Evolutionary conservation across 2,329 filamentous ascomycete genomes (phyloP), one percentile per base, ranked within the genome.

Genomic region (Graphilbum ipis-grandicollis): DNA sequence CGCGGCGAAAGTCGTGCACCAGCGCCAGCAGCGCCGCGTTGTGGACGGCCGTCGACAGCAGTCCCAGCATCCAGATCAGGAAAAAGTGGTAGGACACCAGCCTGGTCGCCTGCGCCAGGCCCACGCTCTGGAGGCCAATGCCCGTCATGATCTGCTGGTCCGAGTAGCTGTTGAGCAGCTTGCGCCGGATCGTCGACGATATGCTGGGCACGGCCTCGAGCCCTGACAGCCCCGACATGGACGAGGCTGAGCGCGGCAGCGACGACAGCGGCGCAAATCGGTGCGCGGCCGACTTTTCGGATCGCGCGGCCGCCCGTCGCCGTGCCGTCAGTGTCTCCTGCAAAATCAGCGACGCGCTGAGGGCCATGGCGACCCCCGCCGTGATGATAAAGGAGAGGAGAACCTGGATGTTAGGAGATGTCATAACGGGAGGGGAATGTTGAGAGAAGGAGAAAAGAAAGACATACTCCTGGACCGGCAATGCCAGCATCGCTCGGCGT

Each of bases 51-150:
- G 71, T 77, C 14, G 71, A 71, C 8, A 79, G 58, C 12, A 77
- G 54, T 0, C 70, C 71, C 2, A 79, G 56, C 57, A 78, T 74
- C 75, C 74, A 79, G 44, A 79, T 68, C 38, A 79, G 64, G 56
- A 79, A 79, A 57, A 79, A 78, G 53, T 80, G 75, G 50, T 80
- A 80, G 0, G 72, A 65, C 0, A 75, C 63, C 50, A 79, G 65
- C 5, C 58, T 58, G 33, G 63, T 54, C 48, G 69, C 65, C 48
- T 73, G 71, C 5, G 67, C 67, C 1, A 80, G 62, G 0, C 68
- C 75, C 19, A 79, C 62, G 39, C 60, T 62, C 50, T 79, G 74
- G 39, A 80, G 69, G n/a, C 69, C 73, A 49, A 79, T 78, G 30
- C 75, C 74, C 15, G 72, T 74, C 38, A 79, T 58, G 51, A 79